Evolutionary conservation across 805 yeast species (phyloP).

Genomic region (Candida adriatica): DNA sequence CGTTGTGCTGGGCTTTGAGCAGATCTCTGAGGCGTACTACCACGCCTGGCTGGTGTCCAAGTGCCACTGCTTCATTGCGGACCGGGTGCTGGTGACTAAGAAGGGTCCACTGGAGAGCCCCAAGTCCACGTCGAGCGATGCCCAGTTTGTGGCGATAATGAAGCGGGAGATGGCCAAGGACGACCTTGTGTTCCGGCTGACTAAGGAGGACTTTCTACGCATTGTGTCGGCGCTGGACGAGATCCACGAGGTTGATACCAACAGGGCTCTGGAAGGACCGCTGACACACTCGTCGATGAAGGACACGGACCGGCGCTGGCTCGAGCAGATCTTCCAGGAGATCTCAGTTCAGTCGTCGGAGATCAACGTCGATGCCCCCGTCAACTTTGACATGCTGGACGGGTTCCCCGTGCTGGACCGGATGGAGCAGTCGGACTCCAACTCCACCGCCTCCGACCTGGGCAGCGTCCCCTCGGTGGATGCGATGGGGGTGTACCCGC

Average conservation of each 20-base stretch:
- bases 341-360: conserved; percentile 1
- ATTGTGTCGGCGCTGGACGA: conserved; percentile 5
- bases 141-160: conserved; percentile 9
- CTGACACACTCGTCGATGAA: conserved; percentile 7
- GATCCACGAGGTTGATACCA: conserved; percentile 7
- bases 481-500: too few species aligned
- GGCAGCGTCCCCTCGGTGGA: too few species aligned
- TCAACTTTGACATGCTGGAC: too few species aligned
- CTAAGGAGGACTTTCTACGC: conserved; percentile 8
- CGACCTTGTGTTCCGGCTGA: conserved; percentile 12
- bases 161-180: conserved; percentile 11
- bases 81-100: conserved; percentile 9
- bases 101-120: conserved; percentile 8
- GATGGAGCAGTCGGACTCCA: too few species aligned
- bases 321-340: conserved; percentile 17
- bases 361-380: neutral
- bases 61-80: conserved; percentile 15
- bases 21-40: conserved; percentile 18
- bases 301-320: conserved; percentile 18
- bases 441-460: too few species aligned
- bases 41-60: conserved; percentile 22
- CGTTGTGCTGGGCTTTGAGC: conserved; percentile 8
- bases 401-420: neutral
- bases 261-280: conserved; percentile 1
- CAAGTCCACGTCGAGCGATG: conserved; percentile 5